phyloP scores from a whole-genome alignment of 2,329 filamentous ascomycete genomes.

The Paraphoma chrysanthemicola region DNA sequence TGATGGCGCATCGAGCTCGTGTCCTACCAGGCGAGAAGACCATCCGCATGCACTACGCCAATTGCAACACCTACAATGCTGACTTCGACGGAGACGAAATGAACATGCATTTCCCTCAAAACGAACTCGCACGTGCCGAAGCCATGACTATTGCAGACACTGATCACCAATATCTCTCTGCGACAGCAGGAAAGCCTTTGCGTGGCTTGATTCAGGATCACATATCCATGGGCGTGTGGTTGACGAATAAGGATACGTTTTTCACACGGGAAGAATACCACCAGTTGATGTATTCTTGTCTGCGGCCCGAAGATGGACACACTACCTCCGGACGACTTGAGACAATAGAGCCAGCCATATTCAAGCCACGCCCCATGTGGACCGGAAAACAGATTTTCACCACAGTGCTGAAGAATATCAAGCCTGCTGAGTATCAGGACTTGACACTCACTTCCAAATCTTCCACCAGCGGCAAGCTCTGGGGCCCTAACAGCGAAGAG shows the following conservation, averaged over 20 bases:
- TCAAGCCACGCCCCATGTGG: constrained; percentile 84
- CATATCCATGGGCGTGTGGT: constrained; percentile 88
- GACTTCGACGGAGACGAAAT: constrained; percentile 99
- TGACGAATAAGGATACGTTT: constrained; percentile 91
- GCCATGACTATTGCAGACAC: constrained; percentile 93
- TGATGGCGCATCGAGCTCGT: constrained; percentile 95
- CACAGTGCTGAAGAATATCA: constrained; percentile 91
- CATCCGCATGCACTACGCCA: constrained; percentile 99
- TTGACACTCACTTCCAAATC: constrained; percentile 82
- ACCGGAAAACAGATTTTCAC: constrained; percentile 96
- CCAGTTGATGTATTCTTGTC: constrained; percentile 87
- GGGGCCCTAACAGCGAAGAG: constrained; percentile 79
- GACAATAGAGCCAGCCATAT: constrained; percentile 78
- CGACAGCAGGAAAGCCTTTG: constrained; percentile 90
- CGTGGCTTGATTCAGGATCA: constrained; percentile 98
- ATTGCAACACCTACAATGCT: constrained; percentile 99
- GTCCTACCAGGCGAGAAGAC: constrained; percentile 95
- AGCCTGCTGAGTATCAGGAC: constrained; percentile 75
- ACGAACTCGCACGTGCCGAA: constrained; percentile 91
- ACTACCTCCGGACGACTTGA: constrained; percentile 83
- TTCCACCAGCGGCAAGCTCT: constrained; percentile 78
- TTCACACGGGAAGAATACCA: constrained; percentile 90
- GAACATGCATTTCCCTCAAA: constrained; percentile 99
- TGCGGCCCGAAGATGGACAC: constrained; percentile 89
- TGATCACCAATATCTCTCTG: constrained; percentile 95